A percentile compares a stretch with the other conserved stretches of the same genome.
Evolutionary conservation across 2,329 filamentous ascomycete species (phyloP).

Genomic region (Xylariaceae sp.): DNA sequence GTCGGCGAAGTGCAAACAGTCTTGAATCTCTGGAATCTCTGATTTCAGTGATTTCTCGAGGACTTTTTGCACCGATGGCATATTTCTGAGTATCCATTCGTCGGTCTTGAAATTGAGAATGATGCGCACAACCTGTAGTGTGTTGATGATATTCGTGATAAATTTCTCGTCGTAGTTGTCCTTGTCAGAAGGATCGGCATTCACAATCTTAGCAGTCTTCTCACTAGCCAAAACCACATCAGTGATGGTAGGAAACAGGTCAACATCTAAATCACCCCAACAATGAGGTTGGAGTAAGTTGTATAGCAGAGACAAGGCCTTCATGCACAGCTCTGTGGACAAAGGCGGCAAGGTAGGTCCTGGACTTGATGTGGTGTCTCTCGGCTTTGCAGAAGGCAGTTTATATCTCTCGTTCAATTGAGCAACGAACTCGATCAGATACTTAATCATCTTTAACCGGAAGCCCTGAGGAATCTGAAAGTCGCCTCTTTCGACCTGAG

Average conservation of each 20-base stretch:
- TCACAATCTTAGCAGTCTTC: slow-evolving; percentile 60
- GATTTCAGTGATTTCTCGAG: slow-evolving; percentile 85
- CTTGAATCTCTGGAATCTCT: slow-evolving; percentile 88
- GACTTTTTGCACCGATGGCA: slow-evolving; percentile 76
- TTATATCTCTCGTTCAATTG: slow-evolving; percentile 82
- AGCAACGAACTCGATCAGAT: slow-evolving; percentile 92
- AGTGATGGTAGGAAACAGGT: slow-evolving; percentile 85
- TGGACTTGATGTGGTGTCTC: slow-evolving; percentile 45
- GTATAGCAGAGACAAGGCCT: slow-evolving; percentile 74
- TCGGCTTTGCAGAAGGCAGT: slow-evolving; percentile 65
- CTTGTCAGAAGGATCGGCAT: slow-evolving; percentile 57
- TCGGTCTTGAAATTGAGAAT: slow-evolving; percentile 83
- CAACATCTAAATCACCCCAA: slow-evolving; percentile 89
- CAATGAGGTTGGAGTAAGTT: slow-evolving; percentile 82
- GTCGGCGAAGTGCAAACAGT: slow-evolving; percentile 76
- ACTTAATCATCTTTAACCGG: slow-evolving; percentile 83
- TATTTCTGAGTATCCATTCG: slow-evolving; percentile 82
- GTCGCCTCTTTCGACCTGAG: slow-evolving; percentile 53
- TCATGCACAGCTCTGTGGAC: slow-evolving; percentile 77
- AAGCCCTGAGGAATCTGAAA: slow-evolving; percentile 65
- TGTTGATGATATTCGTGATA: slow-evolving; percentile 85
- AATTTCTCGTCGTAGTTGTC: slow-evolving; percentile 81
- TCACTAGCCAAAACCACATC: slow-evolving; percentile 82
- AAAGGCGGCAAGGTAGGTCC: slow-evolving; percentile 48
- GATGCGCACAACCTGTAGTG: slow-evolving; percentile 85